Evolutionary conservation across 495 filamentous ascomycete species (phyloP).

Genomic region (Xylaria acuta): DNA sequence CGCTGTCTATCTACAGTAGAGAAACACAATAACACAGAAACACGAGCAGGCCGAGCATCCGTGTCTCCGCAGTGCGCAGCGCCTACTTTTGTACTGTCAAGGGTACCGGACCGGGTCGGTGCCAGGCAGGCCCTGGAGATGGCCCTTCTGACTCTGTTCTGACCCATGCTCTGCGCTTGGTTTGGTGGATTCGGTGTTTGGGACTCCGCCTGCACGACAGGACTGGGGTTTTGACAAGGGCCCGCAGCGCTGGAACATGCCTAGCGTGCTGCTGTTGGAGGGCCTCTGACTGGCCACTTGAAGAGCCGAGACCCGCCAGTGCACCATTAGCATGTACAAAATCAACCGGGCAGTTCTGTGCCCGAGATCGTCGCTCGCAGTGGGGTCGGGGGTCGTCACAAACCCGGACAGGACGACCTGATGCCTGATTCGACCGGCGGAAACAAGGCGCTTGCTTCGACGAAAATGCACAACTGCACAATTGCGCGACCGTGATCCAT

Average conservation of each 20-base stretch:
- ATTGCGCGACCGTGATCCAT: not conserved
- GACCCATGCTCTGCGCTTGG: not conserved
- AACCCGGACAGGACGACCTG: not conserved
- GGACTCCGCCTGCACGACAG: conserved; percentile 13
- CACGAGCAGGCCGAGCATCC: not conserved
- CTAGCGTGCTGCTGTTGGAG: not conserved
- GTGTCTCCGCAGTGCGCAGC: not conserved
- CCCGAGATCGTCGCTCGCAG: conserved; percentile 19
- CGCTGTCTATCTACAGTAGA: not conserved
- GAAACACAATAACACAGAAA: not conserved
- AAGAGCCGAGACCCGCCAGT: conserved; percentile 17
- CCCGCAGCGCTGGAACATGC: conserved; percentile 1
- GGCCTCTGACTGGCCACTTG: not conserved
- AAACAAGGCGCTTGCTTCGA: not conserved
- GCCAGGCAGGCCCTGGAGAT: no score
- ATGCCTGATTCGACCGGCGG: not conserved
- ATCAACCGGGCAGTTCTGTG: not conserved
- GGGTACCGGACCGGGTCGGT: not conserved
- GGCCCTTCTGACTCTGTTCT: conserved; percentile 20
- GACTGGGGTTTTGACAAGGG: conserved; percentile 4
- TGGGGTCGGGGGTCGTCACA: not conserved
- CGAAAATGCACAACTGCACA: not conserved
- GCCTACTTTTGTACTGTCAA: conserved; percentile 27
- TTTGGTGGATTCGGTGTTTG: conserved; percentile 8
- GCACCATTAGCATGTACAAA: conserved; percentile 10